Conservation (phyloP, 805 yeast species). For the Clavispora phyllophila region DNA sequence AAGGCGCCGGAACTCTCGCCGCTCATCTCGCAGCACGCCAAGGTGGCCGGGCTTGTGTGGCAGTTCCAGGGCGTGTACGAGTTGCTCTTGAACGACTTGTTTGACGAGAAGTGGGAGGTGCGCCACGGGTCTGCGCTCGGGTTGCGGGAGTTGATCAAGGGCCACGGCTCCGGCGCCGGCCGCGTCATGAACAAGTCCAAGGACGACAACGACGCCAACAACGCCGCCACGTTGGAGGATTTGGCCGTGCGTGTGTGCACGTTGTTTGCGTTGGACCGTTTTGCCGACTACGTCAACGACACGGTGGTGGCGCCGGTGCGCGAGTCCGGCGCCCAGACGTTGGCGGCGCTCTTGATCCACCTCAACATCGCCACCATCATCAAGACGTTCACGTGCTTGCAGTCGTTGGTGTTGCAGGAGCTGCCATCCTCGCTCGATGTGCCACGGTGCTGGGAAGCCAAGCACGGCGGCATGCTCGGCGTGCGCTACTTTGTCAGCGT, state of each 20-base stretch:
- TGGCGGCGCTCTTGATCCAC: constrained; percentile 84
- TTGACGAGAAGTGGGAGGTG: constrained; percentile 86
- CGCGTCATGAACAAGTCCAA: constrained; percentile 59
- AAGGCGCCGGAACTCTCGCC: constrained; percentile 61
- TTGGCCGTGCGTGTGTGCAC: constrained; percentile 80
- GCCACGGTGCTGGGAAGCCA: constrained; percentile 86
- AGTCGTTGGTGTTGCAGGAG: constrained; percentile 66
- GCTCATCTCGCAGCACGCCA: constrained; percentile 63
- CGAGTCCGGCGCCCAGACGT: constrained; percentile 92
- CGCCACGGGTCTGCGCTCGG: constrained; percentile 97
- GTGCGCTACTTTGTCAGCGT: constrained; percentile 88
- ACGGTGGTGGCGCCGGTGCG: constrained; percentile 98
- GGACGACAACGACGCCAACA: constrained; percentile 60
- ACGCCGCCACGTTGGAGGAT: constrained; percentile 75
- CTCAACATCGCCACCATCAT: constrained; percentile 54
- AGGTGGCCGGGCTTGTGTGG: constrained; percentile 78
- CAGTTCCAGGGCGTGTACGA: constrained; percentile 92
- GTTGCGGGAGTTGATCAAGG: constrained; percentile 74
- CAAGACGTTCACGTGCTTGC: constrained; percentile 60
- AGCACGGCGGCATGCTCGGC: constrained; percentile 97
- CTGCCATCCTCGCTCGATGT: constrained; percentile 36
- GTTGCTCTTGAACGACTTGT: constrained; percentile 68
- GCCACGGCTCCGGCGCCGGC: constrained; percentile 84
- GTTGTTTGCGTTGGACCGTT: constrained; percentile 85
- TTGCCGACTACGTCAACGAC: constrained; percentile 95